Evolutionary conservation across 2,329 filamentous ascomycete species (phyloP).

Genomic region (Nothophaeocryptopus gaeumannii): DNA sequence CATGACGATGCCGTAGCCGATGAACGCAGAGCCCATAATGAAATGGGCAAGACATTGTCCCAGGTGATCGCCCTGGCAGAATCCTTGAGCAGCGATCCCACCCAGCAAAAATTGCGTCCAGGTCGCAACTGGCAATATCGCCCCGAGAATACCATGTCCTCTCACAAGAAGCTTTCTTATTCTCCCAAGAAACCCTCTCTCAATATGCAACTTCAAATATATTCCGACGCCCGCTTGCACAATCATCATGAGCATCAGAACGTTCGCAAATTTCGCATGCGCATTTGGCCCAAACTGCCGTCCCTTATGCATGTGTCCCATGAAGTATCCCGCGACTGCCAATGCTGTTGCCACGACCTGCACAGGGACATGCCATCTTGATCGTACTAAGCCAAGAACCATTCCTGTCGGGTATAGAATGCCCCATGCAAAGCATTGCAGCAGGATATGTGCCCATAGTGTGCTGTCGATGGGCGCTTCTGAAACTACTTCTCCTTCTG

Average conservation of each 20-base stretch:
- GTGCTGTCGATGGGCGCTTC: constrained; percentile 75
- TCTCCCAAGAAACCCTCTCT: constrained; percentile 75
- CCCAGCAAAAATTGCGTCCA: constrained; percentile 97
- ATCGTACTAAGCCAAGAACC: constrained; percentile 88
- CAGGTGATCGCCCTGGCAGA: constrained; percentile 85
- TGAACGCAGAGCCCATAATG: constrained; percentile 97
- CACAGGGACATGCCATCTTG: constrained; percentile 88
- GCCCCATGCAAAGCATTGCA: constrained; percentile 84
- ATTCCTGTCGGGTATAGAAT: constrained; percentile 91
- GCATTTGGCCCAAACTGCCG: constrained; percentile 80
- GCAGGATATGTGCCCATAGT: constrained; percentile 89
- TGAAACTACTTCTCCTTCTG: constrained; percentile 68
- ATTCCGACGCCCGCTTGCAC: constrained; percentile 75
- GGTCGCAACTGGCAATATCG: constrained; percentile 76
- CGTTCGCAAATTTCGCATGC: constrained; percentile 76
- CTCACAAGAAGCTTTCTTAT: constrained; percentile 68
- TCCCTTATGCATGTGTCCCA: constrained; percentile 87
- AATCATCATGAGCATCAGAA: constrained; percentile 75
- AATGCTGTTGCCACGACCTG: constrained; percentile 73
- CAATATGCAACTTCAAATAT: constrained; percentile 86
- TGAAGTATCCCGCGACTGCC: constrained; percentile 79
- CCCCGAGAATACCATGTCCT: constrained; percentile 78
- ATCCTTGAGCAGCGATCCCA: constrained; percentile 85
- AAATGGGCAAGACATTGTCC: constrained; percentile 95
- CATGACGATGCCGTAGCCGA: constrained; percentile 85